Evolutionary conservation across 2,329 filamentous ascomycete species (phyloP).

Genomic region (Alternaria infectoria): DNA sequence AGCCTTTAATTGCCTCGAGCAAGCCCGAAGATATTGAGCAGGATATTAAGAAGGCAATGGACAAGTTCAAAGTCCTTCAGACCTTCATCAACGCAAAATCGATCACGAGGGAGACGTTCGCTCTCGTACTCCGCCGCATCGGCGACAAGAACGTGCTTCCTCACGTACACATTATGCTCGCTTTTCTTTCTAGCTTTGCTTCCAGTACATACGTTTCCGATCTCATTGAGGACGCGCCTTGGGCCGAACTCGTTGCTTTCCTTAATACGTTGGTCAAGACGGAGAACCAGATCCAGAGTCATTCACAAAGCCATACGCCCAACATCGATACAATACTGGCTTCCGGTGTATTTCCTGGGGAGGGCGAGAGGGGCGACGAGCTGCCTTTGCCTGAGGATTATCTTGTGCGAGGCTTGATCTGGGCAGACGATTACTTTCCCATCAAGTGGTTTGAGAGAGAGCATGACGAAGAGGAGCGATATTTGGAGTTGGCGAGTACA

Average conservation of each 20-base stretch:
- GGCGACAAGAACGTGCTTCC: constrained; percentile 66
- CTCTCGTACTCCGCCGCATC: constrained; percentile 58
- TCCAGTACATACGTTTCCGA: constrained; percentile 40
- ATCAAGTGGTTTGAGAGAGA: constrained; percentile 65
- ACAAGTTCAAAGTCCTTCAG: constrained; percentile 7
- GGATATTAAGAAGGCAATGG: constrained; percentile 11
- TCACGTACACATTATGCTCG: constrained; percentile 67
- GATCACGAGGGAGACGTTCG: constrained; percentile 55
- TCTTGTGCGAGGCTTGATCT: constrained; percentile 68
- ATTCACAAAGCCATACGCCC: constrained; percentile 21
- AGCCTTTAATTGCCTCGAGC: constrained; percentile 19
- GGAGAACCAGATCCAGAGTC: constrained; percentile 35
- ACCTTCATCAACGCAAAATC: constrained; percentile 44
- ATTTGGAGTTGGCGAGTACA: constrained; percentile 67
- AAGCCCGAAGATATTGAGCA: constrained; percentile 18
- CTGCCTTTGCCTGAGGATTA: constrained; percentile 73
- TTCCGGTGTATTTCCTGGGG: constrained; percentile 56
- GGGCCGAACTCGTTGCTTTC: constrained; percentile 59
- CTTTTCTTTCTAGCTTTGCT: constrained; percentile 61
- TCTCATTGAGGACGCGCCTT: constrained; percentile 55
- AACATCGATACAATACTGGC: constrained; percentile 38
- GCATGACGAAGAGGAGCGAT: constrained; percentile 71
- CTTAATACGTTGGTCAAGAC: constrained; percentile 59
- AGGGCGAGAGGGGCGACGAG: constrained; percentile 42
- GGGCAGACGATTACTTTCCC: constrained; percentile 65